Evolutionary conservation across 805 yeast genomes (phyloP).

Genomic region (Yarrowia bubula): DNA sequence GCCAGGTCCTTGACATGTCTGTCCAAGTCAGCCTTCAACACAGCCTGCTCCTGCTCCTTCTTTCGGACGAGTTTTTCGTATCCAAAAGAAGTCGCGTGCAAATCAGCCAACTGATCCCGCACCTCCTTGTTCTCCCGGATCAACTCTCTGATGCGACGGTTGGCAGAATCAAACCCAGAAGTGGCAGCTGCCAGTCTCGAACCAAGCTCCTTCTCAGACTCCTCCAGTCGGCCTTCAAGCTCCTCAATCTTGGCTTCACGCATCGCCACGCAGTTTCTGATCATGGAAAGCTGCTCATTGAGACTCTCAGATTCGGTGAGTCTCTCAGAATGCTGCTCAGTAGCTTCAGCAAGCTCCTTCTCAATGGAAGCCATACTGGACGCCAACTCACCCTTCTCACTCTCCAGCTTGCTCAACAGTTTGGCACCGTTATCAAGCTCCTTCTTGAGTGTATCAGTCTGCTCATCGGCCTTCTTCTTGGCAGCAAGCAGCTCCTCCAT

Average conservation of each 20-base stretch:
- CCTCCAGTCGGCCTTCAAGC: constrained; percentile 37
- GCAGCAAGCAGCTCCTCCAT: constrained; percentile 39
- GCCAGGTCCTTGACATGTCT: constrained; percentile 22
- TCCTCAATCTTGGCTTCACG: constrained; percentile 36
- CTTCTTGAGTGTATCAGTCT: constrained; percentile 37
- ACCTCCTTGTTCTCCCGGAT: constrained; percentile 48
- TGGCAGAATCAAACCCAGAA: constrained; percentile 38
- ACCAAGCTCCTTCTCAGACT: constrained; percentile 35
- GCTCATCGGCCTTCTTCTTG: constrained; percentile 39
- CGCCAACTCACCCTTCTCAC: constrained; percentile 38
- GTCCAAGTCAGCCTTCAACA: constrained; percentile 28
- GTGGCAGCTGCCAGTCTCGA: constrained; percentile 29
- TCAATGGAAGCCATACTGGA: constrained; percentile 40
- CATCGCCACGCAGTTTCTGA: constrained; percentile 35
- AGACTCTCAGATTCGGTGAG: not conserved
- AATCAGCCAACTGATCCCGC: constrained; percentile 42
- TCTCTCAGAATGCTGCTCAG: constrained; percentile 27
- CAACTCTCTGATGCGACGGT: constrained; percentile 42
- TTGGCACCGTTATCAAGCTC: constrained; percentile 41
- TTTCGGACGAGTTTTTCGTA: constrained; percentile 40
- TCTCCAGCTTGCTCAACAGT: constrained; percentile 40
- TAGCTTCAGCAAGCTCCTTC: constrained; percentile 32
- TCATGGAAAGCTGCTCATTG: constrained; percentile 26
- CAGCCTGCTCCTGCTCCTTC: constrained; percentile 36
- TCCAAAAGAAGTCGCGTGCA: constrained; percentile 43